phyloP scores from a whole-genome alignment of 1,284 basidiomycete species.

The Ustilago lituana region DNA sequence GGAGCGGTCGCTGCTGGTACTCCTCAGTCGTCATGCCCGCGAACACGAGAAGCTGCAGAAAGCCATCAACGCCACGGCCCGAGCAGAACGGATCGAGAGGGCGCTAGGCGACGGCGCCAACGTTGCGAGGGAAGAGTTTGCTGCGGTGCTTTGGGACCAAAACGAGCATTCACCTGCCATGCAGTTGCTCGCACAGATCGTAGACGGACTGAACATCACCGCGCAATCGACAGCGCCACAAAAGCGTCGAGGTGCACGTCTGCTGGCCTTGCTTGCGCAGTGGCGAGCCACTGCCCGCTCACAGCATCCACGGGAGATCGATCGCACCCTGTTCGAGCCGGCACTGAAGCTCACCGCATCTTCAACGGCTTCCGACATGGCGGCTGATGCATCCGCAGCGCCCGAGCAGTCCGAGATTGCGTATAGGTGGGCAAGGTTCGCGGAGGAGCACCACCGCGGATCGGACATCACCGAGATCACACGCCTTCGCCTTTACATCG shows the following conservation, averaged over 20 bases:
- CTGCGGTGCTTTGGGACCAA: constrained; percentile 87
- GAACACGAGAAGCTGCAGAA: constrained; percentile 78
- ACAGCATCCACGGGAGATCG: constrained; percentile 81
- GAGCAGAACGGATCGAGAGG: constrained; percentile 75
- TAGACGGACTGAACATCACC: constrained; percentile 20
- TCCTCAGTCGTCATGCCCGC: constrained; percentile 80
- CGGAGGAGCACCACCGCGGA: constrained; percentile 83
- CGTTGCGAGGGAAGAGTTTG: constrained; percentile 81
- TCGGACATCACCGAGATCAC: constrained; percentile 78
- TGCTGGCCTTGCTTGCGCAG: constrained; percentile 72
- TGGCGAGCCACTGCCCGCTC: constrained; percentile 89
- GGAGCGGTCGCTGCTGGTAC: constrained; percentile 78
- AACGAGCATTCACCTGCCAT: constrained; percentile 86
- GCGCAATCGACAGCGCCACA: constrained; percentile 9
- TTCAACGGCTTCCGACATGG: not conserved
- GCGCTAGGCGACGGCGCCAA: constrained; percentile 27
- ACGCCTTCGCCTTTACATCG: constrained; percentile 78
- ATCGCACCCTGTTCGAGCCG: constrained; percentile 75
- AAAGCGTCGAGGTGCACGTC: constrained; percentile 41
- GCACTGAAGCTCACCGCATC: constrained; percentile 69
- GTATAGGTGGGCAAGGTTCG: constrained; percentile 85
- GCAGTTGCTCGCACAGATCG: constrained; percentile 74
- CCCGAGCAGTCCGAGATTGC: constrained; percentile 75
- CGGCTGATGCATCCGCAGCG: constrained; percentile 13
- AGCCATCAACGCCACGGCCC: constrained; percentile 83